phyloP scores from a whole-genome alignment of 2,329 filamentous ascomycete species.

The Penicillium sp. region DNA sequence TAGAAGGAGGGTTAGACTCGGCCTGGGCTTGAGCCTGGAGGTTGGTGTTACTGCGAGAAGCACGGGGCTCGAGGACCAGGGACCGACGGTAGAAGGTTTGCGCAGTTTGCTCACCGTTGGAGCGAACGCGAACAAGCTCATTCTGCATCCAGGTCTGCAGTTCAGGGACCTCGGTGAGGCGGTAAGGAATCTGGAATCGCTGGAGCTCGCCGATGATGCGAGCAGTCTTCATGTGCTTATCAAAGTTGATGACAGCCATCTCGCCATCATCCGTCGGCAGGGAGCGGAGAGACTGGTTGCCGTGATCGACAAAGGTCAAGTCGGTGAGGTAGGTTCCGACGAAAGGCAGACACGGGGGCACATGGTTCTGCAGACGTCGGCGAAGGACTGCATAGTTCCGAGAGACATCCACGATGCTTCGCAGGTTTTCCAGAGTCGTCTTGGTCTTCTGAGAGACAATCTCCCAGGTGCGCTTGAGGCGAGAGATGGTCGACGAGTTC shows the following conservation, averaged over 20 bases:
- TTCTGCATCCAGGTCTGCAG: conserved; percentile 91
- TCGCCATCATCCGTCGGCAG: conserved; percentile 68
- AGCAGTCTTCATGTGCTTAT: conserved; percentile 92
- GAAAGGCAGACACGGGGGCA: conserved; percentile 92
- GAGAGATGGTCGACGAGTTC: conserved; percentile 87
- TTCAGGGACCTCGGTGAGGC: conserved; percentile 79
- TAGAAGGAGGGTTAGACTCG: conserved; percentile 34
- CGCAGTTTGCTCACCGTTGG: conserved; percentile 63
- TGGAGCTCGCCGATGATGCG: conserved; percentile 96
- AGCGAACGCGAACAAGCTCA: conserved; percentile 77
- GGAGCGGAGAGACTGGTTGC: conserved; percentile 83
- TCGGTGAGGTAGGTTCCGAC: conserved; percentile 96
- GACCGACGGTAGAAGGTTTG: conserved; percentile 80
- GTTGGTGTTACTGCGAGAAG: conserved; percentile 23
- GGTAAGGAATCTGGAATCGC: conserved; percentile 92
- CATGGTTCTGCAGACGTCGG: conserved; percentile 78
- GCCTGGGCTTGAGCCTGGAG: conserved; percentile 22
- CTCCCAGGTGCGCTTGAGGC: conserved; percentile 92
- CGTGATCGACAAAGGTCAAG: conserved; percentile 92
- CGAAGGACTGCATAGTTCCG: conserved; percentile 91
- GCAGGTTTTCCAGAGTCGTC: conserved; percentile 74
- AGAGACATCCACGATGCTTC: conserved; percentile 83
- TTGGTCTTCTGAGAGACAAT: conserved; percentile 82
- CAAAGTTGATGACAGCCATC: conserved; percentile 90
- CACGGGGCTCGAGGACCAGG: conserved; percentile 73